Base-by-base conservation (phyloP, 2,329 filamentous ascomycete species). In the Harringtonia aguacate region DNA sequence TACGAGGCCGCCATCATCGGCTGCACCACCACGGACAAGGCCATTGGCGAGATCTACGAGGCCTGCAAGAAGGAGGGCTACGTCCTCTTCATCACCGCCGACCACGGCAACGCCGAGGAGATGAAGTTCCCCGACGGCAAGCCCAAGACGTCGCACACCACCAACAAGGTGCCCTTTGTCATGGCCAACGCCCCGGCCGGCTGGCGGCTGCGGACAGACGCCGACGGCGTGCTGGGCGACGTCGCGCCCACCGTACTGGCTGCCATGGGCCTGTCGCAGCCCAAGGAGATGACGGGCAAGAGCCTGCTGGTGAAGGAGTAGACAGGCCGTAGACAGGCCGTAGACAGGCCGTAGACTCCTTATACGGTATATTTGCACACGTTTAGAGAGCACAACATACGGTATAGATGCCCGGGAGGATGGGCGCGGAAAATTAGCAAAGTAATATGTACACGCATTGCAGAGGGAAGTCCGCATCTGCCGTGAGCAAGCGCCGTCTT, bases 81-180 rank as follows among this genome's bases (percentile, higher is more conserved):
- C 63, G 72, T 92, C 46, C 79, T 98, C 36, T 97, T 97, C 70
- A 84, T 98, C 64, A 98, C 92, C 7, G 75, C 90, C 27, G 92
- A 98, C 65, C 92, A 98, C 67, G 92, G 89, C 58, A 98, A 98
- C 60, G 92, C 92, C 46, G 92, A 98, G 71, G 92, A 98, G 72
- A 98, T 98, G 92, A 84, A 97, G 67, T 97, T 88, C 61, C 71
- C 86, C 55, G 86, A 95, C 62, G 88, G 89, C 62, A 94, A 87
- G 61, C 92, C 92, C 56, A 98, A 98, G 79, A 98, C 92, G 9
- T 90, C 86, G 41, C 92, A 98, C 73, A 98, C 92, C 37, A 89
- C 84, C 53, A 98, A 98, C 77, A 92, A 92, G 65, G 92, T 98
- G 43, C 92, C 92, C 10, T 90, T 98, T 61, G 79, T 97, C 66